Conservation (phyloP, 371 early-diverging fungal genomes). For the Rhizopus stolonifer region DNA sequence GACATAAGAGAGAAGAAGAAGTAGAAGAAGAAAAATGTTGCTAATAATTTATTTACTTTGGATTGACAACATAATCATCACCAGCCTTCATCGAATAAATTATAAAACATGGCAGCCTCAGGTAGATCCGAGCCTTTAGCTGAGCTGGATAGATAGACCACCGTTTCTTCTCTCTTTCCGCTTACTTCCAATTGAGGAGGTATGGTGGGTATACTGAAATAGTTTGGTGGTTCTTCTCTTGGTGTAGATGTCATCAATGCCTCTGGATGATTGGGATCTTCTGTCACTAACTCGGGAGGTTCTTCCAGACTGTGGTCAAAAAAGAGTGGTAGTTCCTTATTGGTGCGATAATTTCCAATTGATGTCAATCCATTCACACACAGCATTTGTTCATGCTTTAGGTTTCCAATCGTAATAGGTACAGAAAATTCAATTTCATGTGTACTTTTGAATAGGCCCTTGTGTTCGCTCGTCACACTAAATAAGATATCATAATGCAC, state of each 20-base stretch:
- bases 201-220: conserved; percentile 37
- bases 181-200: conserved; percentile 34
- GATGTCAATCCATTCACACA: conserved; percentile 42
- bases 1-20: too few relatives aligned
- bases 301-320: conserved; percentile 43
- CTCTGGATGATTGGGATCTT: conserved; percentile 13
- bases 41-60: too few relatives aligned
- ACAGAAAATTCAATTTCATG: conserved; percentile 36
- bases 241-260: conserved; percentile 31
- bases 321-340: conserved; percentile 38
- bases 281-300: conserved; percentile 26
- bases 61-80: conserved; percentile 1
- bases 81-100: conserved; percentile 41
- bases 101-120: conserved; percentile 33
- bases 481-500: conserved; percentile 46
- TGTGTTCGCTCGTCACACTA: conserved; percentile 27
- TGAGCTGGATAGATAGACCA: conserved; percentile 36
- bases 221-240: conserved; percentile 46
- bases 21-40: too few relatives aligned
- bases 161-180: conserved; percentile 40
- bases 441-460: conserved; percentile 33
- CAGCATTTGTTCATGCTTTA: conserved; percentile 40
- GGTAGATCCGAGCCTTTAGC: conserved; percentile 27
- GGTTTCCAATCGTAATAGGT: conserved; percentile 43
- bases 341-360: conserved; percentile 29